phyloP scores from a whole-genome alignment of 345 rosid species.

The Acer saccharum region DNA sequence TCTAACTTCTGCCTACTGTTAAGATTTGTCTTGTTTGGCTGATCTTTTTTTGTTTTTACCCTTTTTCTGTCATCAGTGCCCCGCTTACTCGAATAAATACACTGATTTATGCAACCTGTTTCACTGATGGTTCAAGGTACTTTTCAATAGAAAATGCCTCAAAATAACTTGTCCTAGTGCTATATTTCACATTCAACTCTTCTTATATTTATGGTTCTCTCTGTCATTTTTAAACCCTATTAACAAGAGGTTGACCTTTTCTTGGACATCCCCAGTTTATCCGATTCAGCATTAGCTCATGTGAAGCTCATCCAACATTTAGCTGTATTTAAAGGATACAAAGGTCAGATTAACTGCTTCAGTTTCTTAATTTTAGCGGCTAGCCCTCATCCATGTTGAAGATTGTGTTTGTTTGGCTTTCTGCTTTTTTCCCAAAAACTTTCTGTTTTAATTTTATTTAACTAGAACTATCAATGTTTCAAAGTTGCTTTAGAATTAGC shows the following conservation, averaged over 20 bases:
- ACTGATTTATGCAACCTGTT: slow-evolving; percentile 80
- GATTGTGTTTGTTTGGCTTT: background rate
- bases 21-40: background rate
- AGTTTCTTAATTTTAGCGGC: background rate
- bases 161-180: background rate
- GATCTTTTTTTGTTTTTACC: slow-evolving; percentile 7
- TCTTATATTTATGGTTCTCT: slow-evolving; percentile 12
- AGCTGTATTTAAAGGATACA: slow-evolving; percentile 81
- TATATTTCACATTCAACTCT: background rate
- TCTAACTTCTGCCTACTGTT: slow-evolving; percentile 3
- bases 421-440: background rate
- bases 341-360: slow-evolving; percentile 58
- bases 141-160: slow-evolving; percentile 11
- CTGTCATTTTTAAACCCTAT: background rate
- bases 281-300: slow-evolving; percentile 84
- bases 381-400: slow-evolving; percentile 10
- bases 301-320: slow-evolving; percentile 91
- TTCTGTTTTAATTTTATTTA: background rate
- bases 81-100: slow-evolving; percentile 86
- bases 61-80: slow-evolving; percentile 45
- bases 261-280: slow-evolving; percentile 51
- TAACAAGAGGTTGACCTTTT: slow-evolving; percentile 21
- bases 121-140: slow-evolving; percentile 81
- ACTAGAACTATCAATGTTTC: background rate
- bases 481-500: background rate